Conservation (phyloP, 176 grass and related monocot genomes). For the Oryza glaberrima region DNA sequence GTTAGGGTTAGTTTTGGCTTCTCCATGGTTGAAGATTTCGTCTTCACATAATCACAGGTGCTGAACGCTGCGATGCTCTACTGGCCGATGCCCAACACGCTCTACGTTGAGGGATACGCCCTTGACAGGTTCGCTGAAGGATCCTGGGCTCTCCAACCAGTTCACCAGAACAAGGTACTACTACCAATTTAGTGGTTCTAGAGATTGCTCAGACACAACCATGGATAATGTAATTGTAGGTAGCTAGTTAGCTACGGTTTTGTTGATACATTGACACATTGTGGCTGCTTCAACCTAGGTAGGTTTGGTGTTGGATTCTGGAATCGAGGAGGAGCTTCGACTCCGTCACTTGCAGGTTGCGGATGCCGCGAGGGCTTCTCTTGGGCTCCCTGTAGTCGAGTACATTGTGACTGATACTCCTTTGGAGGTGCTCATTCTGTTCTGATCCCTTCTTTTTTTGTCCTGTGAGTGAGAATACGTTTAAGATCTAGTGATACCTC, state of each 20-base stretch:
- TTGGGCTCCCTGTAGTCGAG: slow-evolving; percentile 73
- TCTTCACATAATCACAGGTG: slow-evolving; percentile 41
- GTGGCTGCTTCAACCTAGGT: slow-evolving; percentile 54
- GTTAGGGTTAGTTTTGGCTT: not conserved
- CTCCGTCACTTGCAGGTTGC: slow-evolving; percentile 83
- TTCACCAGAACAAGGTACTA: slow-evolving; percentile 88
- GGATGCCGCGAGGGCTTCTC: slow-evolving; percentile 78
- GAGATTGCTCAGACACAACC: not conserved
- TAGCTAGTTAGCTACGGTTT: not conserved
- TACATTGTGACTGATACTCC: slow-evolving; percentile 89
- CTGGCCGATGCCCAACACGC: slow-evolving; percentile 82
- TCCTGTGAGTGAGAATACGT: not conserved
- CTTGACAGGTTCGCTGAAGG: slow-evolving; percentile 85
- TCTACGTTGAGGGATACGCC: slow-evolving; percentile 90
- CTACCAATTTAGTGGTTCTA: not conserved
- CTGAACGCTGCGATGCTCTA: slow-evolving; percentile 93
- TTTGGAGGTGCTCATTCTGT: slow-evolving; percentile 58
- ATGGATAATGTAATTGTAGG: no score
- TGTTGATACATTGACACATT: not conserved
- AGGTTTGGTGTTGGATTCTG: slow-evolving; percentile 89
- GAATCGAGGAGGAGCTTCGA: slow-evolving; percentile 82
- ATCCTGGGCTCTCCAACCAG: slow-evolving; percentile 78
- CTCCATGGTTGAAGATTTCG: not conserved
- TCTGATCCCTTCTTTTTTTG: not conserved
- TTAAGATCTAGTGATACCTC: no score